These are phyloP conservation scores for Fusarium algeriense DNA, from an alignment of 2,329 filamentous ascomycete genomes.

Conservation along the genomic window DNA sequence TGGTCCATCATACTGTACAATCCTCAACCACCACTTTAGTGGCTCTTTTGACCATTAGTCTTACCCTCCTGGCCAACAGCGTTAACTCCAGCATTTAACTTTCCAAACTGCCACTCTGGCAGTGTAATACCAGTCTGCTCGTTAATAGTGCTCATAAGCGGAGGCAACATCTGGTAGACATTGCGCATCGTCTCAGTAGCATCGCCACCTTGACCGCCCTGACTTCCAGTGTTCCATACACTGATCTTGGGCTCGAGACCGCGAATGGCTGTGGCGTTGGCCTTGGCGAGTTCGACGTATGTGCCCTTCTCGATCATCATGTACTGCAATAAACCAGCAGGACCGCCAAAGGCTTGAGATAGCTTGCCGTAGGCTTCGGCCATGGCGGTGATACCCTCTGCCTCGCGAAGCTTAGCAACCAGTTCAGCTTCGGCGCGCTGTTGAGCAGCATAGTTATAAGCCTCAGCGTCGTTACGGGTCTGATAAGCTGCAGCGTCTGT, in stretches of 20 bases:
- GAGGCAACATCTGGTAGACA: slow-evolving; percentile 86
- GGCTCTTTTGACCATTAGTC: slow-evolving; percentile 40
- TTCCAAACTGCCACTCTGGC: slow-evolving; percentile 79
- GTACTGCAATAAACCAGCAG: slow-evolving; percentile 82
- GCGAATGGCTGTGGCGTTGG: slow-evolving; percentile 80
- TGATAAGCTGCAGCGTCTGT: slow-evolving; percentile 66
- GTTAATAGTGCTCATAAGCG: slow-evolving; percentile 85
- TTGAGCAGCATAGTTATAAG: slow-evolving; percentile 52
- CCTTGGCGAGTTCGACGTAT: slow-evolving; percentile 80
- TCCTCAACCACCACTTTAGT: not conserved
- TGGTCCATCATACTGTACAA: not conserved
- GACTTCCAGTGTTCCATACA: slow-evolving; percentile 84
- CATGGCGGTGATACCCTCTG: slow-evolving; percentile 81
- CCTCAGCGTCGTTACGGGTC: slow-evolving; percentile 61
- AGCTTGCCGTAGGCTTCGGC: slow-evolving; percentile 83
- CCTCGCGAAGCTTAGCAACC: slow-evolving; percentile 75
- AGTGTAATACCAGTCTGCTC: slow-evolving; percentile 88
- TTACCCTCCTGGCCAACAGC: slow-evolving; percentile 49
- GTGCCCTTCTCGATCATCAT: slow-evolving; percentile 89
- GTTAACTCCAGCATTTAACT: slow-evolving; percentile 52
- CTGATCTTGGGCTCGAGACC: slow-evolving; percentile 91
- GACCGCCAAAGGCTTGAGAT: slow-evolving; percentile 79
- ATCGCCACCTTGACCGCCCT: slow-evolving; percentile 57
- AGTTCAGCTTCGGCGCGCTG: slow-evolving; percentile 71
- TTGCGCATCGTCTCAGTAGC: slow-evolving; percentile 76